These are phyloP conservation scores for Alternaria dauci DNA, from an alignment of 2,329 filamentous ascomycete species.

Conservation along the genomic window DNA sequence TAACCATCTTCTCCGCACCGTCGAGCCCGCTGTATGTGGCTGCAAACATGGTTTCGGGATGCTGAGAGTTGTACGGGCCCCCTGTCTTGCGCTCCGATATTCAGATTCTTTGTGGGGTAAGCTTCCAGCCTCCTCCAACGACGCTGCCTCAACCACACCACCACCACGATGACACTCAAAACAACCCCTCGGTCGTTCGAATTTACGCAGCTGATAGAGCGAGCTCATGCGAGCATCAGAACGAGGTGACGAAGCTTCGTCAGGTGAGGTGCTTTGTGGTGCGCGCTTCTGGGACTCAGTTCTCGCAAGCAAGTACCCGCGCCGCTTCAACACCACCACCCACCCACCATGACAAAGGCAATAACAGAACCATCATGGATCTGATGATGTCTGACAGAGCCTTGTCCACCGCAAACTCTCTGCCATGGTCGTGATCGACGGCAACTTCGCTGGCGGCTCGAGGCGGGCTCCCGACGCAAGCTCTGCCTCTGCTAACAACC, in stretches of 20 bases:
- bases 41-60: constrained; percentile 9
- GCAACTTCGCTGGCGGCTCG: background rate
- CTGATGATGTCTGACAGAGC: background rate
- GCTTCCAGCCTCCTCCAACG: constrained; percentile 11
- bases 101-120: constrained; percentile 18
- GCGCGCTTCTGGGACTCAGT: background rate
- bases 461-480: background rate
- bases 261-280: background rate
- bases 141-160: constrained; percentile 12
- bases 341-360: background rate
- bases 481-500: background rate
- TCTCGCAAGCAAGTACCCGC: constrained; percentile 5
- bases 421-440: background rate
- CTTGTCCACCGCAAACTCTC: background rate
- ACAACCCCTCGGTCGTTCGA: background rate
- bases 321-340: background rate
- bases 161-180: constrained; percentile 4
- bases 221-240: background rate
- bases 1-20: background rate
- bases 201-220: background rate
- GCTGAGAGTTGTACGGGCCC: constrained; percentile 3
- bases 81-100: constrained; percentile 3
- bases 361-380: background rate
- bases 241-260: background rate
- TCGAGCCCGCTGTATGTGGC: background rate